These are phyloP conservation scores for Hypoxylon sp. DNA, from an alignment of 2,329 filamentous ascomycete genomes.

Conservation along the genomic window DNA sequence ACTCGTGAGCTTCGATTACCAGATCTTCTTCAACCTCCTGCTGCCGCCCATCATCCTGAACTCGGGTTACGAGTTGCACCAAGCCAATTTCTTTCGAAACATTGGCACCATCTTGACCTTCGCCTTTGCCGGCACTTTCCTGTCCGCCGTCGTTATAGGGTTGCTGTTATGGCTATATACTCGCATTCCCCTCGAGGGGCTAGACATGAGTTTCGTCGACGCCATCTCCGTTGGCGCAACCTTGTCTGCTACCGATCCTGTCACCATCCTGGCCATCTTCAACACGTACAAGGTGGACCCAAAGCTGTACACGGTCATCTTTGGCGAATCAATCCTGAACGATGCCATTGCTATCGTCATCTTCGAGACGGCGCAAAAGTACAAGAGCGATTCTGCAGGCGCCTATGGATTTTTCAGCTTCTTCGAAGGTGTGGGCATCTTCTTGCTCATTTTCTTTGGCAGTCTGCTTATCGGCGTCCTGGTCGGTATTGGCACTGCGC, in stretches of 20 bases:
- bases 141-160: constrained; percentile 94
- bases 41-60: constrained; percentile 98
- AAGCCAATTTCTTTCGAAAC: constrained; percentile 98
- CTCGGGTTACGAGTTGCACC: constrained; percentile 95
- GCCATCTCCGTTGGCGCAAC: constrained; percentile 97
- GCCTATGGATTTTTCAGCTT: constrained; percentile 81
- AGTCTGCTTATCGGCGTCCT: constrained; percentile 88
- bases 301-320: constrained; percentile 98
- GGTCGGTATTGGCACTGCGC: constrained; percentile 85
- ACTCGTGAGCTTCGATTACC: constrained; percentile 95
- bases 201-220: constrained; percentile 90
- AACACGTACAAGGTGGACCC: constrained; percentile 99
- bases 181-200: constrained; percentile 81
- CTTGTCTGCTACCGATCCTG: constrained; percentile 93
- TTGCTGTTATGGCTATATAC: constrained; percentile 90
- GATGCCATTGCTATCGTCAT: constrained; percentile 98
- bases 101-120: constrained; percentile 98
- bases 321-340: constrained; percentile 97
- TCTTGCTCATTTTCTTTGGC: constrained; percentile 95
- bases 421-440: constrained; percentile 91
- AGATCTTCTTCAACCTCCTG: constrained; percentile 99
- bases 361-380: constrained; percentile 96
- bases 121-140: constrained; percentile 95
- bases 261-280: constrained; percentile 98
- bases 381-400: constrained; percentile 76